Evolutionary conservation across 345 rosid genomes (phyloP).

Genomic region (Cochlearia excelsa): DNA sequence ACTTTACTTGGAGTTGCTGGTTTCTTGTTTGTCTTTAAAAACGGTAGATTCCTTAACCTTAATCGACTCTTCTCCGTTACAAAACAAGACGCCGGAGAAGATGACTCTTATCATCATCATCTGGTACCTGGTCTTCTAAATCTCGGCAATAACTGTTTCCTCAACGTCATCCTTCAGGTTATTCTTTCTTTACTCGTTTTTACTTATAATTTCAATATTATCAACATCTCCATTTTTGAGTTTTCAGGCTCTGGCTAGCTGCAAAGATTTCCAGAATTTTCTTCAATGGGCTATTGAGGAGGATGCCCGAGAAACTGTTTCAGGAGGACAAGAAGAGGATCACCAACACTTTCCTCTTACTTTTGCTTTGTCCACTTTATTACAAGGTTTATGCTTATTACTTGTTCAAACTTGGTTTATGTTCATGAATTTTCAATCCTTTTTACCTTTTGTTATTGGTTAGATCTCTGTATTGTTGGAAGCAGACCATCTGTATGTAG

Average conservation of each 20-base stretch:
- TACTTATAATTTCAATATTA: too few relatives aligned
- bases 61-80: slow-evolving; percentile 33
- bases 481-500: slow-evolving; percentile 46
- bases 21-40: slow-evolving; percentile 46
- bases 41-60: slow-evolving; percentile 38
- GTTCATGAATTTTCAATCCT: background rate
- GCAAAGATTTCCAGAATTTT: slow-evolving; percentile 56
- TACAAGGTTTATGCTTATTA: slow-evolving; percentile 43
- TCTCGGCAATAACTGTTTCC: slow-evolving; percentile 80
- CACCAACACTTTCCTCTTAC: slow-evolving; percentile 57
- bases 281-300: slow-evolving; percentile 57
- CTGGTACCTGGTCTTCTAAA: slow-evolving; percentile 77
- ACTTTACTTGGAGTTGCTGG: slow-evolving; percentile 47
- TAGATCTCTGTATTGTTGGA: slow-evolving; percentile 48
- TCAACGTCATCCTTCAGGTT: slow-evolving; percentile 87
- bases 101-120: slow-evolving; percentile 3
- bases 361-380: slow-evolving; percentile 52
- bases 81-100: slow-evolving; percentile 26
- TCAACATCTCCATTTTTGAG: too few relatives aligned
- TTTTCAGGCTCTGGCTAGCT: slow-evolving; percentile 75
- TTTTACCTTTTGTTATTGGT: background rate
- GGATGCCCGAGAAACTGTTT: slow-evolving; percentile 37
- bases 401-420: background rate
- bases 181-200: background rate
- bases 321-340: slow-evolving; percentile 30